Conservation (phyloP, 805 yeast genomes). For the Wickerhamomyces chambardii region DNA sequence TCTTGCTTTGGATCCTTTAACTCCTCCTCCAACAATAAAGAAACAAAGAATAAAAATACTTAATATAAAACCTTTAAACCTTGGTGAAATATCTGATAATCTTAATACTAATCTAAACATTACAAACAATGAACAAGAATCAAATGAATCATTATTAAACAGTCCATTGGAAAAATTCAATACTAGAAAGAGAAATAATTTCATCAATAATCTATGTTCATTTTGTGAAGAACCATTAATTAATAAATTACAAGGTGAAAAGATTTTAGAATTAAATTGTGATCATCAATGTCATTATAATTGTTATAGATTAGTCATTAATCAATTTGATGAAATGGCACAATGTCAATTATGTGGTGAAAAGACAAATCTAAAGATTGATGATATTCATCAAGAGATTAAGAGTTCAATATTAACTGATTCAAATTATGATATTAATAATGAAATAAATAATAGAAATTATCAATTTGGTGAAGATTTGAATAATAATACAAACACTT, state of each 20-base stretch:
- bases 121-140: too few species aligned
- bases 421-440: neutral
- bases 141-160: too few species aligned
- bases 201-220: slow-evolving; percentile 23
- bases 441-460: too few species aligned
- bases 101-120: neutral
- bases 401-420: slow-evolving; percentile 8
- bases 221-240: slow-evolving; percentile 35
- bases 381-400: slow-evolving; percentile 17
- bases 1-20: slow-evolving; percentile 8
- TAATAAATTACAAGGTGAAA: slow-evolving; percentile 32
- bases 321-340: slow-evolving; percentile 2
- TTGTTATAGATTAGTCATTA: slow-evolving; percentile 27
- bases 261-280: slow-evolving; percentile 29
- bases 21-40: slow-evolving; percentile 14
- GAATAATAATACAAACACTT: too few species aligned
- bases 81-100: neutral
- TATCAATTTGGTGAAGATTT: too few species aligned
- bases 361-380: slow-evolving; percentile 17
- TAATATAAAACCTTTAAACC: neutral
- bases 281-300: slow-evolving; percentile 34
- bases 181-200: slow-evolving; percentile 17
- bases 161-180: slow-evolving; percentile 1
- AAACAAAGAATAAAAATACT: neutral
- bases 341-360: slow-evolving; percentile 12